Evolutionary conservation across 2,329 filamentous ascomycete genomes (phyloP).

Genomic region (Westerdykella ornata): DNA sequence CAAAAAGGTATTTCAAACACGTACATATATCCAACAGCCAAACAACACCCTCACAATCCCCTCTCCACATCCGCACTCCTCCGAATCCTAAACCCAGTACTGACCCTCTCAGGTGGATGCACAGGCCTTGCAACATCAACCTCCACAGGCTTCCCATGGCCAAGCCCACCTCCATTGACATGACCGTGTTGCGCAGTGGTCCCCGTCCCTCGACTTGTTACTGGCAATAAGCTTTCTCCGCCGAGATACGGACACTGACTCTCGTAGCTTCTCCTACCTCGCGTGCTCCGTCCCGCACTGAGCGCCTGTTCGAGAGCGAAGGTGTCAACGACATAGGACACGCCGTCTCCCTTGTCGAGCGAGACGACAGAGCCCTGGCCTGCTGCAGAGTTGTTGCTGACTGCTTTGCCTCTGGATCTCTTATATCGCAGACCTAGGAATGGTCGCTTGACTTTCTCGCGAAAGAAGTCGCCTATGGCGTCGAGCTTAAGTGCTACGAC

Average conservation of each 20-base stretch:
- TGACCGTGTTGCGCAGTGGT: conserved; percentile 1
- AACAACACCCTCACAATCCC: conserved; percentile 1
- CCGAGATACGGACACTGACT: conserved; percentile 17
- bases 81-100: conserved; percentile 32
- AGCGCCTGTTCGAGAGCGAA: conserved; percentile 24
- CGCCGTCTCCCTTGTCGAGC: conserved; percentile 10
- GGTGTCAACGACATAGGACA: conserved; percentile 19
- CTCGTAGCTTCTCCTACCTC: conserved; percentile 22
- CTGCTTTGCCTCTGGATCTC: neutral
- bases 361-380: no score
- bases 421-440: conserved; percentile 8
- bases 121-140: conserved; percentile 8
- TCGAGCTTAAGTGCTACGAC: conserved; percentile 44
- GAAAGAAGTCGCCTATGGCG: conserved; percentile 30
- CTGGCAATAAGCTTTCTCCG: conserved; percentile 17
- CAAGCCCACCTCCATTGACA: neutral
- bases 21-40: no score
- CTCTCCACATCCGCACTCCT: conserved; percentile 26
- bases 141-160: conserved; percentile 7
- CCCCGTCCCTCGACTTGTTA: conserved; percentile 30
- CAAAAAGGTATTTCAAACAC: no score
- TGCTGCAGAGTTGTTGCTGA: neutral
- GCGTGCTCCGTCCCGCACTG: conserved; percentile 19
- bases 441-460: conserved; percentile 16
- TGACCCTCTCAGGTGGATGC: conserved; percentile 21